A percentile compares a stretch with the other conserved stretches of the same genome.
These are phyloP conservation scores for Aegle marmelos DNA, from an alignment of 345 rosid species.

Conservation along the genomic window DNA sequence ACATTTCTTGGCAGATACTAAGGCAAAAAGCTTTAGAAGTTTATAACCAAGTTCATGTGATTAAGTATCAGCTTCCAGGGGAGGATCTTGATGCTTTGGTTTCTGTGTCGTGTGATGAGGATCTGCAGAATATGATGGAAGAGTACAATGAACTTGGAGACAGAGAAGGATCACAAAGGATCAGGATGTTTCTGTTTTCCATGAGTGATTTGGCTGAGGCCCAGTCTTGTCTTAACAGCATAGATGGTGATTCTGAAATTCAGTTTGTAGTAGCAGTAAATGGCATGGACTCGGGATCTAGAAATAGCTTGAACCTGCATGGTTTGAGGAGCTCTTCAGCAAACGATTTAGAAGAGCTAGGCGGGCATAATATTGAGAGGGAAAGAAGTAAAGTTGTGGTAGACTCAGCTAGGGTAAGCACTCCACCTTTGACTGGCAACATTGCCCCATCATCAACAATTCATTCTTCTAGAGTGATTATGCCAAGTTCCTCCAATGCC, in stretches of 20 bases:
- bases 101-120: constrained; percentile 86
- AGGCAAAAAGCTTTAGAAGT: constrained; percentile 57
- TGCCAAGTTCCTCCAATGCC: constrained; percentile 40
- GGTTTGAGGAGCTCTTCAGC: constrained; percentile 50
- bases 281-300: constrained; percentile 63
- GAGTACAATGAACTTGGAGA: constrained; percentile 63
- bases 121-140: constrained; percentile 88
- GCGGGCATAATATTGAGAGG: constrained; percentile 31
- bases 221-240: constrained; percentile 48
- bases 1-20: constrained; percentile 63
- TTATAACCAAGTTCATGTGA: constrained; percentile 56
- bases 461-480: constrained; percentile 40
- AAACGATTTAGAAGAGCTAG: constrained; percentile 54
- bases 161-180: constrained; percentile 55
- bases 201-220: constrained; percentile 62
- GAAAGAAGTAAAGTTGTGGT: constrained; percentile 29
- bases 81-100: constrained; percentile 94
- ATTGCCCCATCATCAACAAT: constrained; percentile 31
- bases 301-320: constrained; percentile 39
- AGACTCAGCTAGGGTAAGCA: constrained; percentile 33
- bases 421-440: constrained; percentile 36
- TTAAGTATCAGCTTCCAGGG: constrained; percentile 94
- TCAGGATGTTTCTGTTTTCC: constrained; percentile 74
- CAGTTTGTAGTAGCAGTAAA: constrained; percentile 74
- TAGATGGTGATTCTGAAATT: constrained; percentile 59